Base-by-base conservation (phyloP, 139 green algal species). In the Asterochloris erici region DNA sequence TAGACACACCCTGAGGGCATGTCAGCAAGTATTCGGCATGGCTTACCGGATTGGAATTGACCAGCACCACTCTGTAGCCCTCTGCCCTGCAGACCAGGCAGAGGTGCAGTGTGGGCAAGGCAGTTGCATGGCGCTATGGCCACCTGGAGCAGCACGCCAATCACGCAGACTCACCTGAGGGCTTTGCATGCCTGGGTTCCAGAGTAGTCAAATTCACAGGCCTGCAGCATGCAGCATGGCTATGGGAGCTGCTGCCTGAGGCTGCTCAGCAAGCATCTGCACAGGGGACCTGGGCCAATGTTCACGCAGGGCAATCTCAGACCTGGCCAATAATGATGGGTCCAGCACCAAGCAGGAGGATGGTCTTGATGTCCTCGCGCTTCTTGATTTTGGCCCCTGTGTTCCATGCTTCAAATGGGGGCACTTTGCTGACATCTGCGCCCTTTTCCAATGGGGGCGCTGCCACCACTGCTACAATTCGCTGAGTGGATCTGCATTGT, bases 171-270 rank as follows among this genome's bases (percentile, higher is more conserved):
- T 88, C 80, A 95, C 92, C 93, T 97, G 60, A 99, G 93, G 0
- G 97, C 93, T 90, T 99, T 99, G 94, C 96, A 99, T 27, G 97
- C 97, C 88, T 99, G 96, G 9, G 94, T 98, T 24, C 97, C 97
- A 21, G 94, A 98, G 89, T 99, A 99, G 86, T 99, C 97, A 84
- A 99, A 99, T 91, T 99, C 97, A 87, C 97, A 99, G 14, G 97
- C 97, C 93, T 98, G 90, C 79, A 83, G 24, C 29, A 73, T n/a
- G 70, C 60, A 38, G 6, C 19, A 63, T 11, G 13, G 74, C 28
- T 10, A 10, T 15, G 13, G 0, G 12, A 6, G 11, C 24, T 10
- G 14, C 14, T 23, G 15, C 26, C 14, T 77, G 73, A 62, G 12
- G 23, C 54, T 10, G 9, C 26, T 60, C 19, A 26, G 66, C 17